Evolutionary conservation across 768 basidiomycete species (phyloP).

Genomic region (Leccinellum luteum): DNA sequence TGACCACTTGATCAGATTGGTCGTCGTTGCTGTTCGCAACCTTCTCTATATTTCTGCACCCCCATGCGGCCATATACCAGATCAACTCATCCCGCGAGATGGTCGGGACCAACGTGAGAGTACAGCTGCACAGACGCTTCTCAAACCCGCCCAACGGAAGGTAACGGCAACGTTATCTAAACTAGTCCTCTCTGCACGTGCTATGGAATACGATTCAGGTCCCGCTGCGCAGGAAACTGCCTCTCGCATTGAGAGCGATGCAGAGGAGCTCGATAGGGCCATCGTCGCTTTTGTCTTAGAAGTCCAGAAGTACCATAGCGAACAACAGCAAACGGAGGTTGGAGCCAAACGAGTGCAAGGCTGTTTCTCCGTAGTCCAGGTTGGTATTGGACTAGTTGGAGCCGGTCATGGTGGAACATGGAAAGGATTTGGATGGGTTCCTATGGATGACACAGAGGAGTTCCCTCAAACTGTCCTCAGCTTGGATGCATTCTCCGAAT

Average conservation of each 20-base stretch:
- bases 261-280: constrained; percentile 71
- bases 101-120: constrained; percentile 43
- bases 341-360: constrained; percentile 57
- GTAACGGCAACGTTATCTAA: constrained; percentile 88
- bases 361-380: constrained; percentile 55
- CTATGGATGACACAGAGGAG: constrained; percentile 47
- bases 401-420: constrained; percentile 73
- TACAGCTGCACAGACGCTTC: constrained; percentile 50
- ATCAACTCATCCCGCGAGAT: constrained; percentile 49
- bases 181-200: constrained; percentile 86
- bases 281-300: constrained; percentile 66
- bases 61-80: constrained; percentile 60
- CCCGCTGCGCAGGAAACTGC: constrained; percentile 59
- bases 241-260: constrained; percentile 71
- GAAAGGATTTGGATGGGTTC: constrained; percentile 85
- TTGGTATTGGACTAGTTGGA: constrained; percentile 79
- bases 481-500: constrained; percentile 51
- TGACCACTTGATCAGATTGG: constrained; percentile 58
- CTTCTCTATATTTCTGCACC: constrained; percentile 68
- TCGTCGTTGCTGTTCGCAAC: constrained; percentile 73
- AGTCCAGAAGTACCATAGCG: constrained; percentile 55
- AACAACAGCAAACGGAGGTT: constrained; percentile 20
- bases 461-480: constrained; percentile 47
- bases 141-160: constrained; percentile 81
- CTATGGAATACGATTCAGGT: constrained; percentile 79